These are phyloP conservation scores for Solanum commersonii DNA, from an alignment of 257 asterid genomes.

Conservation along the genomic window DNA sequence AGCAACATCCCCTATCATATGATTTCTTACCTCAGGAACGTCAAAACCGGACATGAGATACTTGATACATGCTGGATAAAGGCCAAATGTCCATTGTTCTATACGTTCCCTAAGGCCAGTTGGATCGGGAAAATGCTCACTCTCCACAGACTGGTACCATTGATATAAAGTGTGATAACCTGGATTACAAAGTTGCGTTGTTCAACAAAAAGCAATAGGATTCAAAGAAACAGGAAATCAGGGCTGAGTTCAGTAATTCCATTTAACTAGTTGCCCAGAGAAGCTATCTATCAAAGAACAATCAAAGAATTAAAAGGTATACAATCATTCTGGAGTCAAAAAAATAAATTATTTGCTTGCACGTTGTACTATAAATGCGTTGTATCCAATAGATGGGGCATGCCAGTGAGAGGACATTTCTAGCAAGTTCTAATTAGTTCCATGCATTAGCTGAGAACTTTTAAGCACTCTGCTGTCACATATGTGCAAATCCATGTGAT, in stretches of 20 bases:
- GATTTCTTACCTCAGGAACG: slow-evolving; percentile 66
- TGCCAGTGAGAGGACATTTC: background rate
- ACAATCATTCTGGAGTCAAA: background rate
- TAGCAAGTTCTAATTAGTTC: background rate
- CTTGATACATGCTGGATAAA: slow-evolving; percentile 96
- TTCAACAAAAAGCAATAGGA: background rate
- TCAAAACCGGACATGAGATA: slow-evolving; percentile 97
- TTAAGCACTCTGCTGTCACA: background rate
- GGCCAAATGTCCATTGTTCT: slow-evolving; percentile 96
- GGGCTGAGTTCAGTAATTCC: background rate
- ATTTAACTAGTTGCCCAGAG: background rate
- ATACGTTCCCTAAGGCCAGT: slow-evolving; percentile 91
- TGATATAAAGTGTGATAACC: slow-evolving; percentile 91
- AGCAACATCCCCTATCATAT: background rate
- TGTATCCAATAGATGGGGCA: background rate
- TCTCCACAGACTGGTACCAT: slow-evolving; percentile 86
- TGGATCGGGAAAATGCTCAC: slow-evolving; percentile 97
- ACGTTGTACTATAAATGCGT: background rate
- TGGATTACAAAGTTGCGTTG: slow-evolving; percentile 13
- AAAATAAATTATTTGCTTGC: background rate
- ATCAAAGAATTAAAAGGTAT: too few relatives aligned
- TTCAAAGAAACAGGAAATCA: background rate
- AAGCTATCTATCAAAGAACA: background rate
- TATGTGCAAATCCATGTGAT: background rate
- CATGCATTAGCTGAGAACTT: background rate